These are phyloP conservation scores for Salvia sclarea DNA, from an alignment of 305 asterid species.

Conservation along the genomic window DNA sequence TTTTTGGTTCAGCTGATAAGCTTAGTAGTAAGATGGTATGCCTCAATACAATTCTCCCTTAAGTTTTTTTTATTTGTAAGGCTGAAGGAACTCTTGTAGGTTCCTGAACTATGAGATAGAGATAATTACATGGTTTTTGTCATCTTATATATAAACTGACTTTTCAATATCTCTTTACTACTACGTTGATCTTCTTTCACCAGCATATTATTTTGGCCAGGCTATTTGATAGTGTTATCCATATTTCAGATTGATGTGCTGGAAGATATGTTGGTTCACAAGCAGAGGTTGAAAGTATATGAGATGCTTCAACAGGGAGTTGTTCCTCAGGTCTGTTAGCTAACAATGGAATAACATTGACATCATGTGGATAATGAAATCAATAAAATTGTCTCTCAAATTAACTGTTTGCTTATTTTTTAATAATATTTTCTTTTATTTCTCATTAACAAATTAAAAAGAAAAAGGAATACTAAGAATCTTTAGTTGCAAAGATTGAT, in stretches of 20 bases:
- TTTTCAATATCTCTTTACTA: conserved; percentile 1
- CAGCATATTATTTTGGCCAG: conserved; percentile 14
- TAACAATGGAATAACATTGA: conserved; percentile 26
- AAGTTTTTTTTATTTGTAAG: conserved; percentile 9
- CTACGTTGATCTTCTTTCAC: conserved; percentile 6
- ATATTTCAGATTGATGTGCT: conserved; percentile 65
- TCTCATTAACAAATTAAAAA: neutral
- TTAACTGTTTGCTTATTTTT: neutral
- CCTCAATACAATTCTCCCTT: conserved; percentile 23
- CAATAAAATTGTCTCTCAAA: neutral
- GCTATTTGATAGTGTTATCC: conserved; percentile 30
- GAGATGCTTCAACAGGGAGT: conserved; percentile 55
- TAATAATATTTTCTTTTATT: neutral
- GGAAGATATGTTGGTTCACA: conserved; percentile 53
- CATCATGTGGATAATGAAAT: neutral
- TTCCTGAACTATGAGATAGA: conserved; percentile 19
- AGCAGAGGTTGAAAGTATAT: conserved; percentile 64
- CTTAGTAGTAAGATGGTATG: conserved; percentile 60
- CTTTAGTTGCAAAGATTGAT: conserved; percentile 15
- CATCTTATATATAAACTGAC: neutral
- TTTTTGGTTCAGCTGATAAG: conserved; percentile 45
- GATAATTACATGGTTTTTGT: conserved; percentile 10
- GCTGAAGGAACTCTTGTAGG: conserved; percentile 15
- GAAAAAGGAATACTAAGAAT: neutral
- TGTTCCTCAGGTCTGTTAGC: conserved; percentile 60